Base-by-base conservation (phyloP, 257 asterid species). In the Linderniella brevidens region DNA sequence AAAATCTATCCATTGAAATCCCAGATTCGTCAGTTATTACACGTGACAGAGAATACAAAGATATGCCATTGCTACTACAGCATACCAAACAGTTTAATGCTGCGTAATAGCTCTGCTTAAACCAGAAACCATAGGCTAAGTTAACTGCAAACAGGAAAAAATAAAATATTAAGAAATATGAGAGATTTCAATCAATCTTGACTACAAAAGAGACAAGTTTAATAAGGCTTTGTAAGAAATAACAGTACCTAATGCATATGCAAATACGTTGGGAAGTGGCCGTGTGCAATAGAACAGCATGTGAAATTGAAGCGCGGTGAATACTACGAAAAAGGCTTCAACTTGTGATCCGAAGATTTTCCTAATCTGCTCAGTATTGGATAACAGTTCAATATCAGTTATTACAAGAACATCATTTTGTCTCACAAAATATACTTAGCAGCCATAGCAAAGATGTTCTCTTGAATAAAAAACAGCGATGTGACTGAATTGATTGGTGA, bases 71-170 rank as follows among this genome's bases (percentile, higher is more conserved):
- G 48, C 49, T 46, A 39, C 51, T 41, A 16, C 48, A 48, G 72
- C 84, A 15, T 81, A 88, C 96, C 98, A 81, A 56, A 65, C 77
- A 85, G 48, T 71, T 79, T 51, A 90, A 64, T 47, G 93, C 82
- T 11, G 96, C 87, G 67, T 81, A 79, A 52, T 62, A 76, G 56
- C 88, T 68, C 59, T 49, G 68, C 60, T 68, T 74, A 38, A 90
- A 58, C 98, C 96, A 90, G 66, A 59, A 90, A 11, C 96, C 94
- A 67, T 90, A 85, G 19, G 96, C 93, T 92, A 90, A 68, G 77
- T 74, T 84, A 59, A 81, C 98, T 90, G 52, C 62, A 63, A 52
- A 48, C 49, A 67, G 47, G 11, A 47, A 61, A 65, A 42, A 49
- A 51, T 19, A 52, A n/a, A n/a, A n/a, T n/a, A n/a, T n/a, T 58